phyloP scores from a whole-genome alignment of 2,329 filamentous ascomycete species.

The Xylariaceae sp. region DNA sequence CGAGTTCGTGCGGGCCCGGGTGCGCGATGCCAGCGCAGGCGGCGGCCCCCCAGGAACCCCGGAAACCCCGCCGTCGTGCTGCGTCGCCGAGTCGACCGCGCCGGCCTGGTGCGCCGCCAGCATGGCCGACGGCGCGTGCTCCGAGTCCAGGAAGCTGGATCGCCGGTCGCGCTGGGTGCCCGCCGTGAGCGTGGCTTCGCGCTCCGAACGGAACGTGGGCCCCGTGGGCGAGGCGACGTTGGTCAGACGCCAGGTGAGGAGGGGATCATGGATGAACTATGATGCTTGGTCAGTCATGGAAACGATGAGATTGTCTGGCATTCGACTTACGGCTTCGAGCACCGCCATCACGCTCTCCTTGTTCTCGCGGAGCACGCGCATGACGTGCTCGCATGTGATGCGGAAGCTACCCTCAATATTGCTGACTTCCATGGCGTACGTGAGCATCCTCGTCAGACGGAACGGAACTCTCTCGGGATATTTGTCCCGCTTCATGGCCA shows the following conservation, averaged over 20 bases:
- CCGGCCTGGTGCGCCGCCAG: conserved; percentile 37
- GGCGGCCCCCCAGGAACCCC: conserved; percentile 10
- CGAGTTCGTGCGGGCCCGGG: conserved; percentile 54
- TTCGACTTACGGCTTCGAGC: conserved; percentile 76
- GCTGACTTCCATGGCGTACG: conserved; percentile 99
- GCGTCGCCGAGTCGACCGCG: conserved; percentile 19
- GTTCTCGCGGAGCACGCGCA: conserved; percentile 92
- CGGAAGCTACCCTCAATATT: conserved; percentile 99
- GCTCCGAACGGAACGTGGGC: conserved; percentile 58
- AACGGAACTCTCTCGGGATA: conserved; percentile 97
- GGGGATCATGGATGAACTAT: conserved; percentile 97
- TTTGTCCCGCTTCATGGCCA: conserved; percentile 99
- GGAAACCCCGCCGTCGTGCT: too few species aligned
- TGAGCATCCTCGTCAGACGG: conserved; percentile 96
- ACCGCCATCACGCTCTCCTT: conserved; percentile 99
- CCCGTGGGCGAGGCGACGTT: conserved; percentile 55
- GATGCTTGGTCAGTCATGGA: not conserved
- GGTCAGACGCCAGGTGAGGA: conserved; percentile 90
- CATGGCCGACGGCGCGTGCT: conserved; percentile 52
- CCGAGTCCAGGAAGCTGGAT: conserved; percentile 61
- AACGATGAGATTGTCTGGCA: not conserved
- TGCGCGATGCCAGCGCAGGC: conserved; percentile 26
- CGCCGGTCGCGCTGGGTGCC: conserved; percentile 49
- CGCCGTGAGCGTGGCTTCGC: conserved; percentile 45
- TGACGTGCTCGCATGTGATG: conserved; percentile 96